Conservation (phyloP, 208 protist species). For the Angomonas desouzai region DNA sequence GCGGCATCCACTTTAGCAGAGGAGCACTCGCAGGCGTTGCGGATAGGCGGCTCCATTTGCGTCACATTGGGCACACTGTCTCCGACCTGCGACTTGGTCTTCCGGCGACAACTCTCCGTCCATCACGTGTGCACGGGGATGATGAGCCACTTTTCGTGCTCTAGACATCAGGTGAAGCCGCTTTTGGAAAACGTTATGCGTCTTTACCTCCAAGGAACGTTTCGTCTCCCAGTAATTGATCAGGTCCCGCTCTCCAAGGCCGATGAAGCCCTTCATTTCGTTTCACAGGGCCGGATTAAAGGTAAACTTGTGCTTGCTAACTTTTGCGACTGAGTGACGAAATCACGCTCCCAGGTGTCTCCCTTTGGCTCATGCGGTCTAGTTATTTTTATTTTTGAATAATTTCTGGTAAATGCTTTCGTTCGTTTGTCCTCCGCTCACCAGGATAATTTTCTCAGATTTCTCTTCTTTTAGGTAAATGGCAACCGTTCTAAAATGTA, state of each 20-base stretch:
- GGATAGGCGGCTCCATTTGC: constrained; percentile 69
- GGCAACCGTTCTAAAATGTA: constrained; percentile 3
- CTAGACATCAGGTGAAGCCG: constrained; percentile 35
- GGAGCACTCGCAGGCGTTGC: constrained; percentile 37
- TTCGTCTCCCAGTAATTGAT: constrained; percentile 38
- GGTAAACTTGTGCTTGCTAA: constrained; percentile 66
- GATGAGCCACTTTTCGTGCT: constrained; percentile 26
- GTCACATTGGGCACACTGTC: constrained; percentile 37
- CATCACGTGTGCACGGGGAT: constrained; percentile 58
- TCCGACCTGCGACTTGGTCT: constrained; percentile 31
- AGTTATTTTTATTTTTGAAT: not conserved
- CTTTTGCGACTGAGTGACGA: constrained; percentile 32
- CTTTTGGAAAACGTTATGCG: constrained; percentile 32
- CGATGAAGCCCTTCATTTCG: constrained; percentile 33
- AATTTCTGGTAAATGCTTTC: too few relatives aligned
- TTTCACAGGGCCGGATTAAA: constrained; percentile 38
- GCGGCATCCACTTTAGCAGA: constrained; percentile 31
- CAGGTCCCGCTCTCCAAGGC: constrained; percentile 46
- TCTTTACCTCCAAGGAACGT: constrained; percentile 51
- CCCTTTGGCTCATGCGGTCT: not conserved
- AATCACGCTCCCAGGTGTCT: too few relatives aligned
- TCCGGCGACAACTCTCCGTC: constrained; percentile 51
- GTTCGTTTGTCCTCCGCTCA: not conserved
- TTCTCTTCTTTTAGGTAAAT: too few relatives aligned
- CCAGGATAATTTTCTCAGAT: not conserved